Base-by-base conservation (phyloP, 1,139 yeast genomes). In the Ogataea hybrid region DNA sequence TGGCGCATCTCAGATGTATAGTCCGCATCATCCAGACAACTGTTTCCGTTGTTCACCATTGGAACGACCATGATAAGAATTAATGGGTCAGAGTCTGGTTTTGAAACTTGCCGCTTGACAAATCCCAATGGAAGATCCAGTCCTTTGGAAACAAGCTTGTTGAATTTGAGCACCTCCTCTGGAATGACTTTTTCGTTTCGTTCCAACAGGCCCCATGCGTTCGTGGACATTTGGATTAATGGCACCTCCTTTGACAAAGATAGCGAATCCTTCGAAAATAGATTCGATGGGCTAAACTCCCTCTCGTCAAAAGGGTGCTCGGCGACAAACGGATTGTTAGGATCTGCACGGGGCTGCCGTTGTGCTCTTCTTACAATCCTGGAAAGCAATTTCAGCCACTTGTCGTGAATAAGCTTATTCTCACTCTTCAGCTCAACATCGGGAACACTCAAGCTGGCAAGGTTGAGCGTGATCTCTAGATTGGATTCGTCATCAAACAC, bases 191-290 rank as follows among this genome's bases (percentile, higher is more conserved):
- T 41, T 15, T 56, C 52, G 3, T 63, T 46, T 23, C 54, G 47
- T 10, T 56, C 54, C 28, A 69, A 49, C 15, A 70, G 48, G 10
- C 56, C 56, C 81, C 84, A 76, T 0, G 72, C 73, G 47, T 73
- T 79, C 1, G 74, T 65, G 1, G 84, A 73, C 46, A 77, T 59
- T 53, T 76, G 79, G 33, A 63, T 64, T 21, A 75, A 50, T 7
- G 76, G 71, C 2, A 73, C 59, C 1, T 50, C 49, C 12, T 47
- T 43, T 3, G 56, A 41, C n/a, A 51, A 35, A 14, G 41, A 32
- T n/a, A 11, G 14, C 10, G 14, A 16, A 6, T 34, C 37, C 28
- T 36, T 32, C 32, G 25, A 22, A 17, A 31, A 34, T 2, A 32
- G 18, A 15, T 29, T 32, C 10, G 28, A 28, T 2, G 32, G 25